Conservation (phyloP, 2,329 filamentous ascomycete species). For the Colletotrichum orchidophilum region DNA sequence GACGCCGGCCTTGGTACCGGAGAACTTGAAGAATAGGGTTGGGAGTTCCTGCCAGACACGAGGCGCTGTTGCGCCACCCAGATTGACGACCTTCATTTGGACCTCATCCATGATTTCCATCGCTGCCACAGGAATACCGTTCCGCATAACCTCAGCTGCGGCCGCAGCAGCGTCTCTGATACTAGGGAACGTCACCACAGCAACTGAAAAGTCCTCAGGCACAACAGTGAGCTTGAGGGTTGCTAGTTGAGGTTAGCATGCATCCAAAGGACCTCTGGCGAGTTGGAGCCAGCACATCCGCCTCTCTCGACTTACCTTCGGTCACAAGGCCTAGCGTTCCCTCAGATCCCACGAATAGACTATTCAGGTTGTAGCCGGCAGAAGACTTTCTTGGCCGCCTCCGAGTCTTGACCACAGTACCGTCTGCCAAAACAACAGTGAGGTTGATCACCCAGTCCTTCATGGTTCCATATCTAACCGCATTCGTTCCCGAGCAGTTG, state of each 20-base stretch:
- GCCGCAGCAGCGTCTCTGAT: constrained; percentile 81
- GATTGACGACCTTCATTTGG: constrained; percentile 85
- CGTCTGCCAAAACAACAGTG: constrained; percentile 82
- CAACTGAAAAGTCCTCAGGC: constrained; percentile 79
- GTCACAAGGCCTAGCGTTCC: constrained; percentile 85
- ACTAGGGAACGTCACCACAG: constrained; percentile 80
- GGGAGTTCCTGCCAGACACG: constrained; percentile 78
- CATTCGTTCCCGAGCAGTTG: constrained; percentile 81
- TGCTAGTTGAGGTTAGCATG: constrained; percentile 48
- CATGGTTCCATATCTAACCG: constrained; percentile 85
- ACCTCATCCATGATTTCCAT: constrained; percentile 92
- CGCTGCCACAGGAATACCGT: constrained; percentile 76
- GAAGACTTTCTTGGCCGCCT: constrained; percentile 82
- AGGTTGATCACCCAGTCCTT: constrained; percentile 88
- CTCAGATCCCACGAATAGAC: constrained; percentile 82
- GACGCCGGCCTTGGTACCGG: constrained; percentile 81
- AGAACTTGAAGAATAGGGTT: constrained; percentile 87
- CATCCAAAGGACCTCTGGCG: background rate
- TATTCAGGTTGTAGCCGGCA: constrained; percentile 85
- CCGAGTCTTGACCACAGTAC: constrained; percentile 81
- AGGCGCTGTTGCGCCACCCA: constrained; percentile 74
- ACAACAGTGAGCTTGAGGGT: constrained; percentile 83
- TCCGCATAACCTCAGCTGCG: constrained; percentile 79
- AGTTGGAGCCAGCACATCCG: background rate
- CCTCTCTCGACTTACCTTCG: constrained; percentile 58